Conservation (phyloP, 2,329 filamentous ascomycete genomes). For the Ophiocordyceps robertsii region DNA sequence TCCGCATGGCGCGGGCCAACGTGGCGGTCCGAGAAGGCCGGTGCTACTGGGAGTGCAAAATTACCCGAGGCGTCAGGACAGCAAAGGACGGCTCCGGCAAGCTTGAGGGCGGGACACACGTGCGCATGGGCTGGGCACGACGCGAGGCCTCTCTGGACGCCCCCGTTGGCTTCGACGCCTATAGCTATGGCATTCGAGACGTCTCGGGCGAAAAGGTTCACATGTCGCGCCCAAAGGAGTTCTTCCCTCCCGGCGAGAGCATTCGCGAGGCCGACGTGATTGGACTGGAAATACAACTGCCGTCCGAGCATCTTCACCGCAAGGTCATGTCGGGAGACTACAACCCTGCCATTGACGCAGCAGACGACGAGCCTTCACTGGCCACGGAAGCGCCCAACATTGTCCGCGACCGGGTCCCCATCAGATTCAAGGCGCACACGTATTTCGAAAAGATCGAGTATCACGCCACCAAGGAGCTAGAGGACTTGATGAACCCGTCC, state of each 20-base stretch:
- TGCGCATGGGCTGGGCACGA: conserved; percentile 78
- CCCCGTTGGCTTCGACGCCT: conserved; percentile 77
- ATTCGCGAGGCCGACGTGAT: conserved; percentile 87
- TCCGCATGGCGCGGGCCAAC: conserved; percentile 82
- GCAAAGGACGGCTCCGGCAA: conserved; percentile 27
- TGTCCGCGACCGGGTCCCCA: conserved; percentile 87
- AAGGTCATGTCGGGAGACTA: conserved; percentile 81
- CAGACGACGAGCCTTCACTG: conserved; percentile 40
- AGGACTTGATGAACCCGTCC: conserved; percentile 65
- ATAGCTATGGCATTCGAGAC: conserved; percentile 89
- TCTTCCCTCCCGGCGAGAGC: conserved; percentile 66
- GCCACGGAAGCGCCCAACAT: conserved; percentile 60
- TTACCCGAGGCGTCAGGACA: conserved; percentile 57
- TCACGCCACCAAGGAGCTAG: conserved; percentile 74
- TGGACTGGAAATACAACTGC: conserved; percentile 82
- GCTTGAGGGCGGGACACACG: conserved; percentile 41
- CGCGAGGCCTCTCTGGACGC: conserved; percentile 72
- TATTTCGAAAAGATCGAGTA: conserved; percentile 93
- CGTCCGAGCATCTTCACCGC: conserved; percentile 70
- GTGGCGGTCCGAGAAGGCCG: conserved; percentile 79
- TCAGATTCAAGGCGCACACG: conserved; percentile 83
- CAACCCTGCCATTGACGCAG: conserved; percentile 68
- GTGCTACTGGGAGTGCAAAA: conserved; percentile 89
- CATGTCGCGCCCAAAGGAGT: conserved; percentile 84
- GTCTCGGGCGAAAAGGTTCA: conserved; percentile 83